Conservation (phyloP, 208 protist species). For the Crithidia sp. region DNA sequence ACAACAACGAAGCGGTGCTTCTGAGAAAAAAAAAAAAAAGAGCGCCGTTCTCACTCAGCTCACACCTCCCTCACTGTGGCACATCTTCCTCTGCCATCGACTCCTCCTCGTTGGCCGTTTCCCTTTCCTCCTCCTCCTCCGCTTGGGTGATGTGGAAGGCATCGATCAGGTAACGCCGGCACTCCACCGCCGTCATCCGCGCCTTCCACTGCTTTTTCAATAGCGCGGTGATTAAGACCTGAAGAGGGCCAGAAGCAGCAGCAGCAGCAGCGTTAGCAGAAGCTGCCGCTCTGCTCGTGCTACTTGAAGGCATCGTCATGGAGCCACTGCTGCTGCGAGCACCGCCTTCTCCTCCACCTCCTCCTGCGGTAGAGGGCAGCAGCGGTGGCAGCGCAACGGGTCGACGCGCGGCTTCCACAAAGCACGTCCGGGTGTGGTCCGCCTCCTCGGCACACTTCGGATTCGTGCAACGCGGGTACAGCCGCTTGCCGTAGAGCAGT, state of each 20-base stretch:
- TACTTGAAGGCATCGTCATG: background rate
- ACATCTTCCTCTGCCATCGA: background rate
- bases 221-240: conserved; percentile 56
- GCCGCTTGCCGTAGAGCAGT: conserved; percentile 61
- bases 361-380: background rate
- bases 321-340: too few relatives aligned
- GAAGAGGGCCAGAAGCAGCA: conserved; percentile 44
- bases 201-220: conserved; percentile 40
- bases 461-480: conserved; percentile 75
- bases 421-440: conserved; percentile 77
- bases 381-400: conserved; percentile 46
- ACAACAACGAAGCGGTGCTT: too few relatives aligned
- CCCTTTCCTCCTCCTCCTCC: background rate
- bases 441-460: conserved; percentile 47
- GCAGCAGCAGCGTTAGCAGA: conserved; percentile 20
- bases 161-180: conserved; percentile 45
- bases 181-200: conserved; percentile 74
- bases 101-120: background rate
- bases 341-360: background rate
- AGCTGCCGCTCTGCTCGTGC: background rate
- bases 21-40: too few relatives aligned
- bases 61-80: background rate
- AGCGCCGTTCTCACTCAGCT: too few relatives aligned
- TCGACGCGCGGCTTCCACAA: conserved; percentile 58
- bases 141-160: conserved; percentile 50